Evolutionary conservation across 2,329 filamentous ascomycete species (phyloP).

Genomic region (Ophiostoma quercus): DNA sequence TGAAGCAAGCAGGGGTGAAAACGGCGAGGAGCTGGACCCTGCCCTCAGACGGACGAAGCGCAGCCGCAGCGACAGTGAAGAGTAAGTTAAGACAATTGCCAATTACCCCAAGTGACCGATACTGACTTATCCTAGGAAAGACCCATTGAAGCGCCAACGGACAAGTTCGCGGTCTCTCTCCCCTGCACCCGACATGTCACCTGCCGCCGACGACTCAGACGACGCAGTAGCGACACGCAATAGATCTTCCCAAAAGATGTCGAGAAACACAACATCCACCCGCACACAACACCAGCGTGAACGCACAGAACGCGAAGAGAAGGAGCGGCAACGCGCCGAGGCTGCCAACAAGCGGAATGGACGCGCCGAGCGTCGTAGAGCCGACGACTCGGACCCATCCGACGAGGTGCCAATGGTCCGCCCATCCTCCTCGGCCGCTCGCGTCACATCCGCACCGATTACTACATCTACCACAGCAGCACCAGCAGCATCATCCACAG

Average conservation of each 20-base stretch:
- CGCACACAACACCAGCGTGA: constrained; percentile 46
- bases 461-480: constrained; percentile 15
- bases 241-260: constrained; percentile 52
- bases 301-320: constrained; percentile 65
- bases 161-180: constrained; percentile 71
- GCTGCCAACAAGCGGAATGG: constrained; percentile 75
- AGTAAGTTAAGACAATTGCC: constrained; percentile 55
- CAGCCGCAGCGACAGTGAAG: constrained; percentile 84
- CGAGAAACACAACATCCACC: constrained; percentile 43
- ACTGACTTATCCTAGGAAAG: constrained; percentile 50
- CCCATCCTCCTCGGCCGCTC: constrained; percentile 23
- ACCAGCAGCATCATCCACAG: constrained; percentile 23
- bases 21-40: constrained; percentile 47
- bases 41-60: constrained; percentile 67
- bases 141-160: constrained; percentile 71
- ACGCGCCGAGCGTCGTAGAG: constrained; percentile 71
- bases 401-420: constrained; percentile 56
- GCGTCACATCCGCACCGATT: background rate
- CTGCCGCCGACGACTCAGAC: constrained; percentile 61
- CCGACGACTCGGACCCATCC: constrained; percentile 70
- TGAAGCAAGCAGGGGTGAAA: constrained; percentile 88
- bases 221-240: constrained; percentile 56
- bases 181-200: constrained; percentile 47
- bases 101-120: background rate
- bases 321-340: constrained; percentile 67